phyloP scores from a whole-genome alignment of 2,329 filamentous ascomycete genomes.

The Nigrospora oryzae region DNA sequence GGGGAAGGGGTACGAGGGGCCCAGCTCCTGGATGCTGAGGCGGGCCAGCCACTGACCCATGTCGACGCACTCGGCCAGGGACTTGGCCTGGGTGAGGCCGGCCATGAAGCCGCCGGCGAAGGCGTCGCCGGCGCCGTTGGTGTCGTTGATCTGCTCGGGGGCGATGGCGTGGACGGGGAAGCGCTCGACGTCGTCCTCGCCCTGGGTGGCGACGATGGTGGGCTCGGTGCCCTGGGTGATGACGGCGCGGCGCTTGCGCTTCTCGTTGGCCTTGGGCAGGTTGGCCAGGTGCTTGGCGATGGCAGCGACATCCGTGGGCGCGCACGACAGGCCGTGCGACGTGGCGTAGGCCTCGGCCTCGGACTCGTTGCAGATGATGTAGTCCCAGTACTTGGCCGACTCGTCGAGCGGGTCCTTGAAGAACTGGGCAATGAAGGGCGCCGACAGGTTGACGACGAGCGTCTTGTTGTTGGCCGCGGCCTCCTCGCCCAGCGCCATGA shows the following conservation, averaged over 20 bases:
- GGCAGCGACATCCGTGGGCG: slow-evolving; percentile 69
- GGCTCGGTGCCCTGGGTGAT: slow-evolving; percentile 92
- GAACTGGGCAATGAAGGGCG: slow-evolving; percentile 93
- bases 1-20: slow-evolving; percentile 83
- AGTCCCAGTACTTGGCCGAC: slow-evolving; percentile 86
- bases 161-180: slow-evolving; percentile 76
- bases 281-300: slow-evolving; percentile 81
- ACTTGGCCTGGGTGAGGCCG: slow-evolving; percentile 77
- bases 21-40: slow-evolving; percentile 89
- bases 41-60: slow-evolving; percentile 96
- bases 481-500: slow-evolving; percentile 83
- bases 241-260: slow-evolving; percentile 78
- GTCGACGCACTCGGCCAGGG: slow-evolving; percentile 70
- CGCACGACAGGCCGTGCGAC: slow-evolving; percentile 57
- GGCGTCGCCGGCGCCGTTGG: slow-evolving; percentile 92
- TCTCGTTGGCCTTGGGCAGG: slow-evolving; percentile 83
- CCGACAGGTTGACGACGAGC: slow-evolving; percentile 86
- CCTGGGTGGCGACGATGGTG: slow-evolving; percentile 75
- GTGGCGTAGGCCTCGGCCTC: slow-evolving; percentile 85
- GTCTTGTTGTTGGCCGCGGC: slow-evolving; percentile 83
- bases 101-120: slow-evolving; percentile 93
- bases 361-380: slow-evolving; percentile 93
- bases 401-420: slow-evolving; percentile 94
- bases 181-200: slow-evolving; percentile 61
- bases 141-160: slow-evolving; percentile 78